Percentiles rank a stretch among this genome's conserved stretches.
Evolutionary conservation across 2,329 filamentous ascomycete genomes (phyloP).

Genomic region (Penicillium palitans): DNA sequence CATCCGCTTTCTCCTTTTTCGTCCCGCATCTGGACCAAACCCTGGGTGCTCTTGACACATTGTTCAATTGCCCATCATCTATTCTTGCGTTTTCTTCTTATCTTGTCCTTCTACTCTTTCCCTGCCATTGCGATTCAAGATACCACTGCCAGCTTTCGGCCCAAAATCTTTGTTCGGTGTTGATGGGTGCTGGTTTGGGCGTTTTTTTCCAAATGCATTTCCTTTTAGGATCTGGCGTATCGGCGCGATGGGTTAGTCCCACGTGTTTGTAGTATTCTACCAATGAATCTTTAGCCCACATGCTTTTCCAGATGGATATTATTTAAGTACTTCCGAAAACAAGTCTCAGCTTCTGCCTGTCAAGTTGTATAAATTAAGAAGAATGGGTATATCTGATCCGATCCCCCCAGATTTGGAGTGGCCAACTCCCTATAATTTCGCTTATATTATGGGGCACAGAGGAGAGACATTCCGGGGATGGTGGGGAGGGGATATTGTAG

Average conservation of each 20-base stretch:
- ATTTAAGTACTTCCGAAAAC: neutral
- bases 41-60: neutral
- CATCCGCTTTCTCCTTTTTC: neutral
- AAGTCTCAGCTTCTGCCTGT: neutral
- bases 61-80: neutral
- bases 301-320: neutral
- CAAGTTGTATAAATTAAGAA: neutral
- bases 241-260: slow-evolving; percentile 7
- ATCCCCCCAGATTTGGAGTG: neutral
- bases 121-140: slow-evolving; percentile 8
- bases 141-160: slow-evolving; percentile 10
- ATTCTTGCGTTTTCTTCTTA: neutral
- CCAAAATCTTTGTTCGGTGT: slow-evolving; percentile 11
- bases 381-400: neutral
- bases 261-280: slow-evolving; percentile 8
- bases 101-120: slow-evolving; percentile 1
- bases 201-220: neutral
- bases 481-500: neutral
- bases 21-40: neutral
- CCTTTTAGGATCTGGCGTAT: slow-evolving; percentile 7
- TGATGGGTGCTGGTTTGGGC: slow-evolving; percentile 3
- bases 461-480: neutral
- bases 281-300: slow-evolving; percentile 3
- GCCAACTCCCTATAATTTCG: neutral
- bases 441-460: neutral